Evolutionary conservation across 192 early-diverging fungal genomes (phyloP), one percentile per base, ranked within the genome.

Genomic region (Podochytrium sp.): DNA sequence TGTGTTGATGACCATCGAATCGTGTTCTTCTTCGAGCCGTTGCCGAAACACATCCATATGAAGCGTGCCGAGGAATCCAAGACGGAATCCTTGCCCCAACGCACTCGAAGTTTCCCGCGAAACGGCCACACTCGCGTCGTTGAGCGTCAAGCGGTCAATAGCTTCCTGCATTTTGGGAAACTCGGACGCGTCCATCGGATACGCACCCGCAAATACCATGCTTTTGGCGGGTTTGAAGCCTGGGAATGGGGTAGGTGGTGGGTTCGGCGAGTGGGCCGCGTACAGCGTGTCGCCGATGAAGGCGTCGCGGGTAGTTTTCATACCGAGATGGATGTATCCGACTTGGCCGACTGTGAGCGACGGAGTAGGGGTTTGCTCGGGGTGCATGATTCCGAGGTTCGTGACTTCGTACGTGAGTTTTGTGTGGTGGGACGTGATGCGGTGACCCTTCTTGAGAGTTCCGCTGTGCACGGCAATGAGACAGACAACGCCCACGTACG

Each of bases 31-130:
- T 40, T 83, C 96, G 35, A 99, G 80, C 18, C 97, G 84, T 76
- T 99, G 95, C 20, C 93, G 81, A 74, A 99, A 99, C 33, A 99
- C 97, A 79, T 99, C 97, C 97, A 98, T 97, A 70, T 99, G 97
- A 38, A 99, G 73, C 0, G 95, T 98, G 23, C 97, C 97, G 59
- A 99, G 74, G 63, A 99, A 99, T 10, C 97, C 97, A 25, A 99
- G 80, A 1, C 97, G 87, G 89, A 95, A 99, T 2, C 97, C 97
- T 79, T 99, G 97, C 2, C 97, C 97, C 30, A 99, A 71, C 27
- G 96, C 94, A 23, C 77, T 86, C 74, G 67, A 73, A 2, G 80
- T 82, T 47, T 87, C 85, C 27, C 93, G 92, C 65, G 92, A 88
- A 1, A 99, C 91, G 55, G 85, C 82, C 4, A 99, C 97, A 59